phyloP scores from a whole-genome alignment of 495 filamentous ascomycete species.

The Penicillium coprophilum region DNA sequence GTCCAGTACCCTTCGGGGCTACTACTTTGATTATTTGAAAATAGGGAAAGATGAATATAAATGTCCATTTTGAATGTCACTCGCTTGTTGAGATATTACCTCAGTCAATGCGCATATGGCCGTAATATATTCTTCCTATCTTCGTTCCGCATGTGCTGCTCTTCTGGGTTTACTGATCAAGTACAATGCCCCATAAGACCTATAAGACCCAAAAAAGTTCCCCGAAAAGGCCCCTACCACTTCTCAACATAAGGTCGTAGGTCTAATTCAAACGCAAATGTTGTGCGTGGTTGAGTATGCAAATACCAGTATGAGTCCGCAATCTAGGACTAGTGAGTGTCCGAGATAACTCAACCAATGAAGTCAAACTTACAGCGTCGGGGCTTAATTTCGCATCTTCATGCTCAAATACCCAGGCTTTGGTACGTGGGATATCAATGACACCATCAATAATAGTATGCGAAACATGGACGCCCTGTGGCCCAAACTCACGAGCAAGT shows the following conservation, averaged over 20 bases:
- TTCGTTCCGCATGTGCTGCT: neutral
- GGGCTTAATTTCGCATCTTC: conserved; percentile 74
- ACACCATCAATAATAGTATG: conserved; percentile 86
- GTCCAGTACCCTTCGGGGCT: too few species aligned
- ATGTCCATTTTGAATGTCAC: neutral
- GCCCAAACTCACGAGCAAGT: conserved; percentile 84
- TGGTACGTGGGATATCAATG: conserved; percentile 78
- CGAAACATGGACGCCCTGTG: conserved; percentile 82
- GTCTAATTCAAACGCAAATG: conserved; percentile 85
- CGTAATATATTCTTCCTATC: neutral
- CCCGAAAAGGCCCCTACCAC: conserved; percentile 41
- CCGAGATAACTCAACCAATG: neutral
- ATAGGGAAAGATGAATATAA: too few species aligned
- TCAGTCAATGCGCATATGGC: neutral
- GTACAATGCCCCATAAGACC: neutral
- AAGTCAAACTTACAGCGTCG: conserved; percentile 63
- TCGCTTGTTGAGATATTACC: neutral
- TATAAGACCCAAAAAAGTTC: neutral
- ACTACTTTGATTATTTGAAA: too few species aligned
- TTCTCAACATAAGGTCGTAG: conserved; percentile 79
- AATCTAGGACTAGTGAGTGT: conserved; percentile 58
- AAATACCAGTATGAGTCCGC: conserved; percentile 87
- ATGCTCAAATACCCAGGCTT: conserved; percentile 56
- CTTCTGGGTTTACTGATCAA: neutral
- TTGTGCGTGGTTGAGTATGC: conserved; percentile 78